These are phyloP conservation scores for Pseudopediastrum boryanum DNA, from an alignment of 139 green algal genomes.

Conservation along the genomic window DNA sequence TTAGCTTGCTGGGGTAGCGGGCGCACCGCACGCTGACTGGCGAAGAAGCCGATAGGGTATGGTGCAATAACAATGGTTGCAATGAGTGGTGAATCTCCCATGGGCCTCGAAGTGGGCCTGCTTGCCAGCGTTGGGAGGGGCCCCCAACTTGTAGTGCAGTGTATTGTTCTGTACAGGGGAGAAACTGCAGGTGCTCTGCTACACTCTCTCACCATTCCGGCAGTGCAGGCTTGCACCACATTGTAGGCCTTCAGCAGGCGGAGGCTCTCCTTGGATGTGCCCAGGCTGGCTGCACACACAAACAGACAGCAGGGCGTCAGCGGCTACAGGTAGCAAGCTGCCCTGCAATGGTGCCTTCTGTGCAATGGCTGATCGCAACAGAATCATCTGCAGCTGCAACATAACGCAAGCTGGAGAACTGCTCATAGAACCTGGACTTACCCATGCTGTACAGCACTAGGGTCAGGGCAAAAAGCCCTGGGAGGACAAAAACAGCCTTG, in stretches of 20 bases:
- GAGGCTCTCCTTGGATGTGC: slow-evolving; percentile 28
- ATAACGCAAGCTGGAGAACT: not conserved
- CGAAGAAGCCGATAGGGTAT: too few relatives aligned
- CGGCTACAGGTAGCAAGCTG: too few relatives aligned
- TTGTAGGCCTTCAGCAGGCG: slow-evolving; percentile 28
- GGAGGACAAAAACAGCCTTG: not conserved
- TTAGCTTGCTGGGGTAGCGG: not conserved
- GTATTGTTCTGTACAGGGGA: not conserved
- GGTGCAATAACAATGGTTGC: too few relatives aligned
- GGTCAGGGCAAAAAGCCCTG: not conserved
- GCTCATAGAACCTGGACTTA: not conserved
- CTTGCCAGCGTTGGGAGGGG: not conserved
- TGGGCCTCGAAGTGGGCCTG: not conserved
- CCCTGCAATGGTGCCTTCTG: too few relatives aligned
- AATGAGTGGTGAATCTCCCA: not conserved
- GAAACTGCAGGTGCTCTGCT: too few relatives aligned
- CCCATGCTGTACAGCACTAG: slow-evolving; percentile 3
- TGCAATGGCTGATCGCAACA: not conserved
- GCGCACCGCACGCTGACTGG: not conserved
- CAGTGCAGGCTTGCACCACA: slow-evolving; percentile 6
- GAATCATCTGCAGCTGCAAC: slow-evolving; percentile 1
- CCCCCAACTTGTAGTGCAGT: not conserved
- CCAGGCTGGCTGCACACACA: slow-evolving; percentile 22
- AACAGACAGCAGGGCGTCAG: not conserved
- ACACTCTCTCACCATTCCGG: slow-evolving; percentile 10